These are phyloP conservation scores for Phanerochaete sordida DNA, from an alignment of 768 basidiomycete species.

Conservation along the genomic window DNA sequence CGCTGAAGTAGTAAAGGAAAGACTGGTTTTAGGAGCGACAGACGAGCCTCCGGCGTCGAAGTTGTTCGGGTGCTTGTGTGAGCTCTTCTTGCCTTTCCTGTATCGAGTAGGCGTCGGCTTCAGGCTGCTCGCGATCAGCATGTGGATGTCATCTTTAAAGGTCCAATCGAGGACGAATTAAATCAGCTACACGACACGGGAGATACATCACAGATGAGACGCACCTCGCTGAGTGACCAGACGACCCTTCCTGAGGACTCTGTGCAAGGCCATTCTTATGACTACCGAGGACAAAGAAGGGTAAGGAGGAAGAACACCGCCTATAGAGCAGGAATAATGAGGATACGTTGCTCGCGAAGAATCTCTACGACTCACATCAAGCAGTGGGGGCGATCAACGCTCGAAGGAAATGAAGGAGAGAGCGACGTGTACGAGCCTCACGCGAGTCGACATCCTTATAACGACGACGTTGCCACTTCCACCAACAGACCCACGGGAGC, in stretches of 20 bases:
- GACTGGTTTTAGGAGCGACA: neutral
- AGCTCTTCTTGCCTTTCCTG: too few species aligned
- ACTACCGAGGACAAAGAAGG: neutral
- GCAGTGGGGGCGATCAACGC: constrained; percentile 11
- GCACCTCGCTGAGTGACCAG: neutral
- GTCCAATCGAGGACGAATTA: too few species aligned
- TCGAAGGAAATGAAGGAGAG: neutral
- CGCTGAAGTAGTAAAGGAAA: neutral
- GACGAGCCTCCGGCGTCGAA: neutral
- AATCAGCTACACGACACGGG: too few species aligned
- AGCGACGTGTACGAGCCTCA: neutral
- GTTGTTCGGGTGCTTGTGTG: neutral
- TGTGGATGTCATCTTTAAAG: neutral
- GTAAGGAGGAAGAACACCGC: neutral
- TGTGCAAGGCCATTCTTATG: neutral
- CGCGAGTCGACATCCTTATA: constrained; percentile 1
- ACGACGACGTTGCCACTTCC: neutral
- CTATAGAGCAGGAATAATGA: neutral
- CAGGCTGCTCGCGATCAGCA: neutral
- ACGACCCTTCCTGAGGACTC: neutral
- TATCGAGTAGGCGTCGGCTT: neutral
- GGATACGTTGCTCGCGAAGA: neutral
- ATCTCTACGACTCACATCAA: constrained; percentile 10
- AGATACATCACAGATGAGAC: neutral
- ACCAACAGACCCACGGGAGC: neutral